Percentiles rank a stretch among this genome's conserved stretches.
phyloP scores from a whole-genome alignment of 2,329 filamentous ascomycete genomes.

The Didymella pomorum region DNA sequence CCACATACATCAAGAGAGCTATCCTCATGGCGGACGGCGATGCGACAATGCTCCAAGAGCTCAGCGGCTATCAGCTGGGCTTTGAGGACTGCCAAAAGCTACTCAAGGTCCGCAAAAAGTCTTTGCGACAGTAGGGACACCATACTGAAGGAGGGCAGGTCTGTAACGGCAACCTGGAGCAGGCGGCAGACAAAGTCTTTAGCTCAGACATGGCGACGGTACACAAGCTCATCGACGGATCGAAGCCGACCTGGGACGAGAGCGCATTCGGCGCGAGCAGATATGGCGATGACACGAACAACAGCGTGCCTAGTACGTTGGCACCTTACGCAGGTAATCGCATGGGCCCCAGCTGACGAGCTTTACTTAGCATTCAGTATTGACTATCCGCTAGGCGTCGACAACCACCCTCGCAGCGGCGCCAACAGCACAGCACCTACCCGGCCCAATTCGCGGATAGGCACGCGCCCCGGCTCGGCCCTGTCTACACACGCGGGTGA shows the following conservation, averaged over 20 bases:
- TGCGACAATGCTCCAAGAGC: slow-evolving; percentile 15
- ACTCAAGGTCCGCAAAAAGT: slow-evolving; percentile 16
- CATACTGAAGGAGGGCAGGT: slow-evolving; percentile 25
- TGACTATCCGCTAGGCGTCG: slow-evolving; percentile 42
- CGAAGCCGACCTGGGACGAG: slow-evolving; percentile 42
- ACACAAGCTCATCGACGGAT: slow-evolving; percentile 32
- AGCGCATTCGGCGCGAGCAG: slow-evolving; percentile 42
- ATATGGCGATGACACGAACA: slow-evolving; percentile 39
- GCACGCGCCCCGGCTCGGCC: slow-evolving; percentile 42
- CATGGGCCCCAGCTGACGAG: slow-evolving; percentile 25
- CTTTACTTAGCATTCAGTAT: slow-evolving; percentile 44
- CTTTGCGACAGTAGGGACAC: not conserved
- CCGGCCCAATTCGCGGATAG: slow-evolving; percentile 45
- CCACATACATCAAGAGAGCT: slow-evolving; percentile 4
- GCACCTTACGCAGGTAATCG: slow-evolving; percentile 8
- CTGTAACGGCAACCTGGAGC: slow-evolving; percentile 34
- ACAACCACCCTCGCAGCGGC: slow-evolving; percentile 44
- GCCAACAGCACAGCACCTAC: slow-evolving; percentile 47
- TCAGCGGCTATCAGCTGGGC: slow-evolving; percentile 13
- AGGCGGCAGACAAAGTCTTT: slow-evolving; percentile 37
- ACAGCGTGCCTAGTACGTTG: slow-evolving; percentile 37
- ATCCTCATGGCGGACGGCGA: slow-evolving; percentile 9
- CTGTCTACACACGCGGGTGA: slow-evolving; percentile 44
- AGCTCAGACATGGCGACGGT: slow-evolving; percentile 28
- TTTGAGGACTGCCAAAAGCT: slow-evolving; percentile 16